Percentiles rank a stretch among this genome's conserved stretches.
phyloP scores from a whole-genome alignment of 768 basidiomycete species.

The Gymnopilus junonius region DNA sequence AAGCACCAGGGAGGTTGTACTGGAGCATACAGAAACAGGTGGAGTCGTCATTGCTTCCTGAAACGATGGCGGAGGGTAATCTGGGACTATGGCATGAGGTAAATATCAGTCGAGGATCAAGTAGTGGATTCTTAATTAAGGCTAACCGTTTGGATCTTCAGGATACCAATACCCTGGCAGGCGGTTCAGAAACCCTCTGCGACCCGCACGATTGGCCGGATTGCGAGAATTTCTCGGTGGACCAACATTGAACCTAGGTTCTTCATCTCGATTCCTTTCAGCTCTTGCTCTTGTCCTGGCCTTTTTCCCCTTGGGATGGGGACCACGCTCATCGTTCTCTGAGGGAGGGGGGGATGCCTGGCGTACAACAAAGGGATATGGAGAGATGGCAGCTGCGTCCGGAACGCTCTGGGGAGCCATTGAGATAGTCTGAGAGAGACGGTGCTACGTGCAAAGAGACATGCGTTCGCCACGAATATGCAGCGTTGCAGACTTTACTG shows the following conservation, averaged over 20 bases:
- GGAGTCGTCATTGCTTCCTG: constrained; percentile 66
- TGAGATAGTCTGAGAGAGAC: constrained; percentile 41
- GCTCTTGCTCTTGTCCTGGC: constrained; percentile 33
- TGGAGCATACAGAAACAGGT: constrained; percentile 43
- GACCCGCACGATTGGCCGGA: constrained; percentile 26
- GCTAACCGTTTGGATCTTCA: constrained; percentile 31
- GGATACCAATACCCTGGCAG: constrained; percentile 29
- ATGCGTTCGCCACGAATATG: constrained; percentile 43
- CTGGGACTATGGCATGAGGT: constrained; percentile 39
- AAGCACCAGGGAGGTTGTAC: constrained; percentile 40
- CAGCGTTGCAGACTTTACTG: constrained; percentile 41
- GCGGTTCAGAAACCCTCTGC: constrained; percentile 18
- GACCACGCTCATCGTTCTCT: constrained; percentile 54
- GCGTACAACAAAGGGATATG: constrained; percentile 60
- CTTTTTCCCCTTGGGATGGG: constrained; percentile 51
- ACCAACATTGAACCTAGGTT: constrained; percentile 47
- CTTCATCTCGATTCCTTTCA: constrained; percentile 53
- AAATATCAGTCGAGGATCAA: not conserved
- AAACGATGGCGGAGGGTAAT: constrained; percentile 79
- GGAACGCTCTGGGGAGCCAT: constrained; percentile 50
- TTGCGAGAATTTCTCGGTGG: constrained; percentile 37
- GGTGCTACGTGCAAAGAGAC: constrained; percentile 33
- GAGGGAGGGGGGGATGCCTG: constrained; percentile 33
- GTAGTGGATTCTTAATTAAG: not conserved
- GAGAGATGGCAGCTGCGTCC: constrained; percentile 56